Conservation (phyloP, 2,329 filamentous ascomycete species). For the Dothistroma septosporum region DNA sequence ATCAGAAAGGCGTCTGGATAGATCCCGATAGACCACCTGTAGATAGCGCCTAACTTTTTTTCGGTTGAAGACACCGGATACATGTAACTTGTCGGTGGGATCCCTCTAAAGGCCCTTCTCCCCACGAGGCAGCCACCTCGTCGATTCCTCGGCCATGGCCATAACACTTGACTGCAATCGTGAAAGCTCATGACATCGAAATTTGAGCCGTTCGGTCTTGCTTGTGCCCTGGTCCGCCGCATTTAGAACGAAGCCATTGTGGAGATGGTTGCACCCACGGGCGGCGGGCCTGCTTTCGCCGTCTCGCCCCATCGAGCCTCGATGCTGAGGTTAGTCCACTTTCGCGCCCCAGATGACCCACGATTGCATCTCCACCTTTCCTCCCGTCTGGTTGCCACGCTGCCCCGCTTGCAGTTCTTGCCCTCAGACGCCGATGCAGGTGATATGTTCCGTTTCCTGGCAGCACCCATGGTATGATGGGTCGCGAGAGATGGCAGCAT, state of each 20-base stretch:
- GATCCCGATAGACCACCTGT: background rate
- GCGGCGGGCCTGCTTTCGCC: background rate
- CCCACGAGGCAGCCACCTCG: background rate
- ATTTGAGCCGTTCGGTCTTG: background rate
- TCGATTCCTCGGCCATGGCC: background rate
- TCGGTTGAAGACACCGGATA: background rate
- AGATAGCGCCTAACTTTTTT: background rate
- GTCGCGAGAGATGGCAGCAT: background rate
- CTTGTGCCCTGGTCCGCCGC: background rate
- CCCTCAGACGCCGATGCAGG: conserved; percentile 11
- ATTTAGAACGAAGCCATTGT: background rate
- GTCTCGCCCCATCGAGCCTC: background rate
- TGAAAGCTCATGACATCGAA: background rate
- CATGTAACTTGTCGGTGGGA: background rate
- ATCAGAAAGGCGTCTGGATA: background rate
- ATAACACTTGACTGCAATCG: too few species aligned
- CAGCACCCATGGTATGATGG: conserved; percentile 2
- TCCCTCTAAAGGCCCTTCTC: background rate
- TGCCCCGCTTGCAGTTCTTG: background rate
- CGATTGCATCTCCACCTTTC: background rate
- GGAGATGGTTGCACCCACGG: background rate
- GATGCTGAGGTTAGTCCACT: background rate
- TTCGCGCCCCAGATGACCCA: background rate
- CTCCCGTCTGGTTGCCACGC: background rate
- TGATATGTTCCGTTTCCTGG: conserved; percentile 8